Evolutionary conservation across 164 flowering plant genomes (phyloP), one percentile per base, ranked within the genome.

Genomic region (Magnolia kwangsiensis): DNA sequence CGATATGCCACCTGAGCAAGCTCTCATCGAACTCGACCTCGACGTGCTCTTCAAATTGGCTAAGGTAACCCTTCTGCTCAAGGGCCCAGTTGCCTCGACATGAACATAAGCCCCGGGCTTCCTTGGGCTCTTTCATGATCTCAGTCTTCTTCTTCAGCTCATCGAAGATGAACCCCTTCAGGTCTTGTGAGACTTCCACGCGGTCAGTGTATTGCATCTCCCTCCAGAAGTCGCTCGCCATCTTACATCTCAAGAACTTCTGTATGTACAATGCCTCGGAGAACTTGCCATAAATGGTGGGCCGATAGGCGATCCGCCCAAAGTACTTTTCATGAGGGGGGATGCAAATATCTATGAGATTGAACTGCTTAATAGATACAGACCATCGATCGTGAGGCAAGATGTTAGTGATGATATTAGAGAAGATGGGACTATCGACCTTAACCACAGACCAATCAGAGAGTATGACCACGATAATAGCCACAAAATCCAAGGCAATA

Each of bases 371-470:
- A 50, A 76, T 61, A 14, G 74, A 68, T 10, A 49, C 63, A 2
- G 82, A 80, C 82, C 82, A 80, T 8, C 73, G 19, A 1, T 31
- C 1, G 11, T 10, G 61, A 9, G 6, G 75, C 29, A 16, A 0
- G 73, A 68, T 67, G 29, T 55, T 73, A 50, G n/a, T 13, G 6
- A 59, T 13, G 63, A 59, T 13, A 0, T 4, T 6, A 19, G 4
- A 13, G 63, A 59, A 0, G 63, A 59, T 19, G n/a, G 7, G 45
- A 37, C 45, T 2, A 37, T 37, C 1, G 6, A 80, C 50, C 8
- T 50, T 2, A 50, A 69, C 77, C 3, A 80, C 51, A 5, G 87
- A 81, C 89, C 86, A 84, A 69, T 88, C 87, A 4, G 89, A 88
- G 77, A 79, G 72, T 29, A 84, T 9, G 7, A 83, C 66, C 84